Conservation (phyloP, 1,284 basidiomycete genomes). For the Rhodotorula sp. region DNA sequence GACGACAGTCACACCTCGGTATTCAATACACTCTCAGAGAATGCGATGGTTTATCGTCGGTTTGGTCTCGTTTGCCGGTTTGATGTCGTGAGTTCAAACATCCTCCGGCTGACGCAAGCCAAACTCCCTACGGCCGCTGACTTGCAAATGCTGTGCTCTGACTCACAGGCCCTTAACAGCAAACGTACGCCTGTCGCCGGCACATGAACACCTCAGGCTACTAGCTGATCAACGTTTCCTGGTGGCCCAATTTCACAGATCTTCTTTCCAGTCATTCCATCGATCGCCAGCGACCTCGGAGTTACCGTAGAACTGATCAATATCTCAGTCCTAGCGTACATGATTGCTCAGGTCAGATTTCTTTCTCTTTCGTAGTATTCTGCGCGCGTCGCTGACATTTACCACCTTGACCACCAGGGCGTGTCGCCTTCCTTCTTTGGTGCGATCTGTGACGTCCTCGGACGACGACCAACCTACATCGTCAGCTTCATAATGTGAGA, state of each 20-base stretch:
- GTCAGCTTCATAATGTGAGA: conserved; percentile 55
- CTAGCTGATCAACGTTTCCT: background rate
- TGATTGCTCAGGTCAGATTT: background rate
- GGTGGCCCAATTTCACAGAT: conserved; percentile 51
- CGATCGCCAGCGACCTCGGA: conserved; percentile 61
- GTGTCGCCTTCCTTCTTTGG: conserved; percentile 37
- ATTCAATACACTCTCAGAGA: conserved; percentile 15
- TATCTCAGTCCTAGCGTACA: conserved; percentile 54
- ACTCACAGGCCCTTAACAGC: background rate
- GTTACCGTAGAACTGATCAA: conserved; percentile 68
- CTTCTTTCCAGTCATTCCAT: conserved; percentile 73
- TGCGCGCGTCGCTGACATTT: background rate
- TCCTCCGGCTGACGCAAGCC: background rate
- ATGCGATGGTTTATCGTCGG: conserved; percentile 51
- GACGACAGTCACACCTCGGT: conserved; percentile 5
- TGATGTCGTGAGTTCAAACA: conserved; percentile 30
- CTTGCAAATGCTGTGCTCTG: background rate
- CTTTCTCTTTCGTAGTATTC: background rate
- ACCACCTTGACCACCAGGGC: conserved; percentile 59
- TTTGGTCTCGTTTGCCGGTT: conserved; percentile 53
- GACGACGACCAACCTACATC: conserved; percentile 60
- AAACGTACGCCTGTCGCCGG: background rate
- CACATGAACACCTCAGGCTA: background rate
- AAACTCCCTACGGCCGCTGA: background rate
- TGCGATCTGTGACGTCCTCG: conserved; percentile 55